Evolutionary conservation across 2,329 filamentous ascomycete genomes (phyloP).

Genomic region (Lecanosticta acicola): DNA sequence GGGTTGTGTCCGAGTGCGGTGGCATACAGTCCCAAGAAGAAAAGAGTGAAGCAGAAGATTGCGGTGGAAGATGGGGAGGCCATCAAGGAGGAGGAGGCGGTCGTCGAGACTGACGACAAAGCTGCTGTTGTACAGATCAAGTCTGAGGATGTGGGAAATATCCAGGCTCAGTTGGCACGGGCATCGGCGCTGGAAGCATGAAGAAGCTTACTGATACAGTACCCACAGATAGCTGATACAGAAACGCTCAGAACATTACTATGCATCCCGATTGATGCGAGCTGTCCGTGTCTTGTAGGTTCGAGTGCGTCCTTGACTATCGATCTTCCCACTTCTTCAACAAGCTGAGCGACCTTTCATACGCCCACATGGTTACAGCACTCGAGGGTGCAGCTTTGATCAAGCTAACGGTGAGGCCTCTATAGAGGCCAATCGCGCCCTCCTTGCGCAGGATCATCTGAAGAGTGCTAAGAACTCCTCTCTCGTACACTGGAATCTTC

Average conservation of each 20-base stretch:
- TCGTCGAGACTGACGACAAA: conserved; percentile 27
- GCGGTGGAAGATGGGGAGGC: conserved; percentile 26
- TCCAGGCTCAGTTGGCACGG: conserved; percentile 28
- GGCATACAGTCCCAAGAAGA: conserved; percentile 42
- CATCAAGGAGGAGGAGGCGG: conserved; percentile 22
- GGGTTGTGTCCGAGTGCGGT: conserved; percentile 63
- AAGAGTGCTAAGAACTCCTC: conserved; percentile 62
- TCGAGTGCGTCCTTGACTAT: too few relatives aligned
- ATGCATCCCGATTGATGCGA: too few relatives aligned
- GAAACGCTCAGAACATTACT: too few relatives aligned
- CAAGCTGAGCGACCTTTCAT: conserved; percentile 64
- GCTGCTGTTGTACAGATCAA: conserved; percentile 27
- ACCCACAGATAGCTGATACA: neutral
- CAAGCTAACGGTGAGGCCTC: conserved; percentile 80
- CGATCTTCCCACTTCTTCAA: conserved; percentile 16
- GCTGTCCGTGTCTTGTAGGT: too few relatives aligned
- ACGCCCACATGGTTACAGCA: conserved; percentile 91
- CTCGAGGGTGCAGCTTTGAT: conserved; percentile 91
- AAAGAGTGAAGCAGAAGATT: conserved; percentile 41
- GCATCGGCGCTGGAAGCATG: neutral
- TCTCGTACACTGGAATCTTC: conserved; percentile 74
- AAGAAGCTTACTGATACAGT: neutral
- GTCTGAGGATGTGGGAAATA: conserved; percentile 21
- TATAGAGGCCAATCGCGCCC: conserved; percentile 74
- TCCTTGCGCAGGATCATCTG: conserved; percentile 63